Conservation (phyloP, 2,329 filamentous ascomycete species). For the Epichloe glyceriae region DNA sequence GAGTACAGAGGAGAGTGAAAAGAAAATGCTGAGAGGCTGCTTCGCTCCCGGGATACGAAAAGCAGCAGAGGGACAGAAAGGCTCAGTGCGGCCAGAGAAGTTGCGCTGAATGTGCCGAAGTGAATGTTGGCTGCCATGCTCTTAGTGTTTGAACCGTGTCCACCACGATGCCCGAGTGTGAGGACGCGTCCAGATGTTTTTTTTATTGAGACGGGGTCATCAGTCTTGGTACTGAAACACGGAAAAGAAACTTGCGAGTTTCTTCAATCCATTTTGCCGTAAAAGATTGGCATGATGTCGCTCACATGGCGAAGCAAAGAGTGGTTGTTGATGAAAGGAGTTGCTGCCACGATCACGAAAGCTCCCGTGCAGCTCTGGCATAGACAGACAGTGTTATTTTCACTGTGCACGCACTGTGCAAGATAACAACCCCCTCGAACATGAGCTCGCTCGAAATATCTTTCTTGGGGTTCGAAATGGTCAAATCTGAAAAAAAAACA, state of each 20-base stretch:
- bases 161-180: background rate
- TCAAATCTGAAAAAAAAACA: background rate
- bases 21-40: background rate
- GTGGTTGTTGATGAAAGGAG: background rate
- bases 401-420: background rate
- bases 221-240: background rate
- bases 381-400: background rate
- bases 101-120: background rate
- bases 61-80: conserved; percentile 5
- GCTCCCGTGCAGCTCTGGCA: background rate
- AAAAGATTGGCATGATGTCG: background rate
- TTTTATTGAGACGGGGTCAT: background rate
- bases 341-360: background rate
- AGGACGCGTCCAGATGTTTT: background rate
- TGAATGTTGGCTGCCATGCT: background rate
- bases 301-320: background rate
- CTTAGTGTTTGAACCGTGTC: background rate
- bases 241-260: too few species aligned
- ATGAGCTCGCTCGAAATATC: background rate
- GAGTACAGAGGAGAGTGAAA: conserved; percentile 6
- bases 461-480: background rate
- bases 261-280: background rate
- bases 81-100: conserved; percentile 2
- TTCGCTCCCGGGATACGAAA: background rate
- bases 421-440: too few species aligned